These are phyloP conservation scores for Guadua angustifolia DNA, from an alignment of 176 grass and related monocot species.

Conservation along the genomic window DNA sequence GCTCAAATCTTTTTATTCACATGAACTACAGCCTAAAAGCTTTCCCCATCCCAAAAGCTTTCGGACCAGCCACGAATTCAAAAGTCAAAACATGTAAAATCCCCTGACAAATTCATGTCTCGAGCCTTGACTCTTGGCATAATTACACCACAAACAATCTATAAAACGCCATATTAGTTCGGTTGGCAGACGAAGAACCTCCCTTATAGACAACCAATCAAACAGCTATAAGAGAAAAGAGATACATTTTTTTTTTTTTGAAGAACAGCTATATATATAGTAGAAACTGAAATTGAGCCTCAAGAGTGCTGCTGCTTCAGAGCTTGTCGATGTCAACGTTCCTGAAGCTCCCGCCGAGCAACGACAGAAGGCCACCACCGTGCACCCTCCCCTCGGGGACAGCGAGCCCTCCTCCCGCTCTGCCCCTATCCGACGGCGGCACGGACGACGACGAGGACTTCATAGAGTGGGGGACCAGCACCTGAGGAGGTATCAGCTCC, in stretches of 20 bases:
- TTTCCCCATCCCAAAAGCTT: constrained; percentile 20
- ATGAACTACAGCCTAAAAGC: constrained; percentile 14
- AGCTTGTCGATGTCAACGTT: constrained; percentile 54
- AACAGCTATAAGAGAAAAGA: background rate
- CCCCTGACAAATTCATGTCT: constrained; percentile 9
- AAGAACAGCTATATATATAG: background rate
- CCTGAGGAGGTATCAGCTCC: constrained; percentile 67
- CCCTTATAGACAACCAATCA: constrained; percentile 30
- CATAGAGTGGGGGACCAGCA: constrained; percentile 68
- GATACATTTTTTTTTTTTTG: background rate
- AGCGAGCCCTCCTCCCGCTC: constrained; percentile 38
- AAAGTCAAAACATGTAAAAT: constrained; percentile 2
- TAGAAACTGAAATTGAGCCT: constrained; percentile 5
- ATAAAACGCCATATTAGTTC: background rate
- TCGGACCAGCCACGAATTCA: constrained; percentile 16
- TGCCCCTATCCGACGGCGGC: constrained; percentile 26
- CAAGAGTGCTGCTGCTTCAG: constrained; percentile 8
- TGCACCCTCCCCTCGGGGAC: constrained; percentile 73
- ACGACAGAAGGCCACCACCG: constrained; percentile 67
- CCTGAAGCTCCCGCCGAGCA: constrained; percentile 66
- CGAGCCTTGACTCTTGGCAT: constrained; percentile 2
- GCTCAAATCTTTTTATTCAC: constrained; percentile 41
- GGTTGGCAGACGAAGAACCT: background rate
- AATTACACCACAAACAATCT: constrained; percentile 4
- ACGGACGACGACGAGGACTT: constrained; percentile 45